Base-by-base conservation (phyloP, 257 asterid species). In the Rubia yunnanensis region DNA sequence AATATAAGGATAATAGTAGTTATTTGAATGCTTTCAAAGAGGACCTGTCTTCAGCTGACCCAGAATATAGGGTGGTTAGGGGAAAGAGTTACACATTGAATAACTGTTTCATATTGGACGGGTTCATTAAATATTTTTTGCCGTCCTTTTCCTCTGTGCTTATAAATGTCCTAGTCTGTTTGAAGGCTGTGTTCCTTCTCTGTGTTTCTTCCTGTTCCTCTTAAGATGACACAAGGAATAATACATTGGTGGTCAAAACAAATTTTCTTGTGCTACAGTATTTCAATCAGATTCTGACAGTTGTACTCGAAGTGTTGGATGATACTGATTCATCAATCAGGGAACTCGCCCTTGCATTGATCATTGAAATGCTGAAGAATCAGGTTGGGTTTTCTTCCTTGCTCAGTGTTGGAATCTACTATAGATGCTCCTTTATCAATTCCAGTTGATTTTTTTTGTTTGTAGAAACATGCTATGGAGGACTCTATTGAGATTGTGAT, bases 261-360 rank as follows among this genome's bases (percentile, higher is more conserved):
- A 71, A n/a, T 35, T 67, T 62, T 24, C 41, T 71, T 57, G 26
- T 48, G 57, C 35, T 79, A 80, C 96, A 94, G 99, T 94, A 90
- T 79, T 90, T 94, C 83, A 94, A 90, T 81, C 99, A 86, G 88
- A 83, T 94, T 68, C 71, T 94, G 83, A 94, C 98, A 3, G 91
- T 83, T 76, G 91, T 80, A 58, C 89, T 94, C 63, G 99, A 90
- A 77, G 88, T 88, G 77, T 82, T 90, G 87, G 97, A 91, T 80
- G 98, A 90, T 74, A 68, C 87, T 63, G 95, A 91, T 68, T 80
- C 98, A 70, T 85, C 91, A 63, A 80, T 84, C 59, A 85, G 95
- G 23, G 98, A 94, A 83, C 77, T 86, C 81, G 83, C 86, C 50
- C 89, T 90, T 60, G 70, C 92, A 23, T 74, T 94, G 73, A 80